phyloP scores from a whole-genome alignment of 2,329 filamentous ascomycete genomes.

The Penicillium corylophilum region DNA sequence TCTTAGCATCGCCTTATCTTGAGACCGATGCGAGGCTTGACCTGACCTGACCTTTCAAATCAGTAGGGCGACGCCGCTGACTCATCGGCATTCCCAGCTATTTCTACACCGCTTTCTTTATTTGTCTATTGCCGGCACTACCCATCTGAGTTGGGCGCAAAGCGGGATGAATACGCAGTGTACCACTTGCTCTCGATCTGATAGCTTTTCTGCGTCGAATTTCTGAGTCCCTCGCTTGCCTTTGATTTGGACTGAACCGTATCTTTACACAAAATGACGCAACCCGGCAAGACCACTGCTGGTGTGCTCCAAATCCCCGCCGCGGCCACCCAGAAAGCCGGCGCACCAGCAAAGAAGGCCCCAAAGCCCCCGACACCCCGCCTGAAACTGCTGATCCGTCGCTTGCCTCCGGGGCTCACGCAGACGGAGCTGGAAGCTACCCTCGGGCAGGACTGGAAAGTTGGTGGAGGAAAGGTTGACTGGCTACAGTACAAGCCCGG shows the following conservation, averaged over 20 bases:
- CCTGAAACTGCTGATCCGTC: constrained; percentile 79
- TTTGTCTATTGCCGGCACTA: no score
- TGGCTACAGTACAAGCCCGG: constrained; percentile 73
- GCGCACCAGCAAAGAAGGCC: constrained; percentile 45
- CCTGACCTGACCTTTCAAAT: no score
- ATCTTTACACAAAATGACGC: constrained; percentile 26
- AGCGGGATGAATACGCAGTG: neutral
- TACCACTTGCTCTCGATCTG: neutral
- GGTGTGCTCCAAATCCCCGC: constrained; percentile 55
- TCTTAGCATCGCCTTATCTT: no score
- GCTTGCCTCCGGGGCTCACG: constrained; percentile 82
- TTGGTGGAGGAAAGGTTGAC: constrained; percentile 77
- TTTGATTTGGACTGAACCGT: no score
- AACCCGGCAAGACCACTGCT: constrained; percentile 43
- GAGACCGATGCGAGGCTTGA: no score
- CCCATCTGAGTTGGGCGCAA: neutral
- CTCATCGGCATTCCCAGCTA: neutral
- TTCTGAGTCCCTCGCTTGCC: no score
- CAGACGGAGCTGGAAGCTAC: constrained; percentile 70
- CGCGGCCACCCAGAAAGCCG: constrained; percentile 47
- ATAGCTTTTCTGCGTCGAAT: neutral
- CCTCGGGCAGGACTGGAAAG: constrained; percentile 77
- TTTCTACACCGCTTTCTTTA: no score
- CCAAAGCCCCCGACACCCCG: constrained; percentile 56
- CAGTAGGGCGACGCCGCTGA: no score